phyloP scores from a whole-genome alignment of 441 rosid species.

The Jatropha multifida region DNA sequence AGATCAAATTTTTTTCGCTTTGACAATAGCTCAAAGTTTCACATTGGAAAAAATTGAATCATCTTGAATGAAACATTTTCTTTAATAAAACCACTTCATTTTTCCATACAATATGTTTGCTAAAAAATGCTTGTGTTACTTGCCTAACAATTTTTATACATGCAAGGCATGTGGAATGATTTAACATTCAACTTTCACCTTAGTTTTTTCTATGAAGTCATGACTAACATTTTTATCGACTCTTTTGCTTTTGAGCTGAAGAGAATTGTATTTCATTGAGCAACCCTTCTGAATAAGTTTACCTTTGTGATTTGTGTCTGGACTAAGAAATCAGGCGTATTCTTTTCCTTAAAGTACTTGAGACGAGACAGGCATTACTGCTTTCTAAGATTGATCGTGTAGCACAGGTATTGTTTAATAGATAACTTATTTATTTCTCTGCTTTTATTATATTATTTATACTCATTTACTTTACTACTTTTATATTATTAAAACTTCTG shows the following conservation, averaged over 20 bases:
- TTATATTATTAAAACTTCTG: background rate
- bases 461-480: background rate
- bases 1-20: background rate
- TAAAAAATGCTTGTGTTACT: background rate
- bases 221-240: background rate
- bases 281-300: conserved; percentile 13
- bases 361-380: conserved; percentile 78
- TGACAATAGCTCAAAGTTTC: background rate
- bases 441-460: conserved; percentile 8
- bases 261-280: background rate
- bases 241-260: conserved; percentile 2
- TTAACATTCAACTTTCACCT: background rate
- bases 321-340: conserved; percentile 79
- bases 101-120: background rate
- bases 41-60: background rate
- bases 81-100: background rate
- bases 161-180: background rate
- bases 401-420: conserved; percentile 64
- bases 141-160: background rate
- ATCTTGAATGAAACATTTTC: background rate
- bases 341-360: conserved; percentile 91
- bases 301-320: conserved; percentile 31
- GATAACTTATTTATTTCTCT: background rate
- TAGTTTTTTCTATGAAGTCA: background rate
- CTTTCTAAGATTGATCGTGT: conserved; percentile 86